phyloP scores from a whole-genome alignment of 257 asterid genomes.

The Catharanthus roseus region DNA sequence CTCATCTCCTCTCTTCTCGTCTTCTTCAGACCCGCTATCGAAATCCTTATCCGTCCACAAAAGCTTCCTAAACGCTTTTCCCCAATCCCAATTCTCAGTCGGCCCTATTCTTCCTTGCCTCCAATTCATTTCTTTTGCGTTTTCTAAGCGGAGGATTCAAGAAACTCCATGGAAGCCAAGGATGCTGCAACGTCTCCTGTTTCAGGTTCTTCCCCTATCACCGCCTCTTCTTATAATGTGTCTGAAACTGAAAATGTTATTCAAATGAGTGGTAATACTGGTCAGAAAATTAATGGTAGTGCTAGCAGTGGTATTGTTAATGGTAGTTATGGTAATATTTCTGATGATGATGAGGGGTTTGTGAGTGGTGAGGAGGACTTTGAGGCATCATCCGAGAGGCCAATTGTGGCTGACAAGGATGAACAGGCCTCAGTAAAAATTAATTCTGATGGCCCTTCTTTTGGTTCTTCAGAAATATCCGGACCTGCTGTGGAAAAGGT shows the following conservation, averaged over 20 bases:
- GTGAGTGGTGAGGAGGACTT: constrained; percentile 64
- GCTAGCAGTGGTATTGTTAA: constrained; percentile 19
- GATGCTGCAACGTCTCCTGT: constrained; percentile 35
- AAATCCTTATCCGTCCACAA: constrained; percentile 25
- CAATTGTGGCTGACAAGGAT: constrained; percentile 16
- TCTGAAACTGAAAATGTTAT: constrained; percentile 22
- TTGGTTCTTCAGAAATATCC: constrained; percentile 25
- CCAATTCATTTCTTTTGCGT: constrained; percentile 4
- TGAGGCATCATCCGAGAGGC: constrained; percentile 34
- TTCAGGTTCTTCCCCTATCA: constrained; percentile 34
- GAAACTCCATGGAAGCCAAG: constrained; percentile 41
- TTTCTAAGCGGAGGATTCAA: constrained; percentile 9
- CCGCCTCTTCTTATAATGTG: constrained; percentile 3
- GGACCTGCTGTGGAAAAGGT: constrained; percentile 20
- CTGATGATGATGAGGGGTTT: constrained; percentile 46
- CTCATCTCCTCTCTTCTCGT: neutral
- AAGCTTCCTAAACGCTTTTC: constrained; percentile 17
- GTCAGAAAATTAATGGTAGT: constrained; percentile 17
- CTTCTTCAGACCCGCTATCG: constrained; percentile 13
- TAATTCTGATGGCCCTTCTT: constrained; percentile 23
- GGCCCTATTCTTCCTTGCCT: constrained; percentile 1
- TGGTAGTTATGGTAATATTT: neutral
- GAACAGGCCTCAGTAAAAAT: constrained; percentile 13
- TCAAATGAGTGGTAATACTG: constrained; percentile 12
- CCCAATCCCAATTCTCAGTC: neutral